These are phyloP conservation scores for Ramaria rubella DNA, from an alignment of 768 basidiomycete genomes.

Conservation along the genomic window DNA sequence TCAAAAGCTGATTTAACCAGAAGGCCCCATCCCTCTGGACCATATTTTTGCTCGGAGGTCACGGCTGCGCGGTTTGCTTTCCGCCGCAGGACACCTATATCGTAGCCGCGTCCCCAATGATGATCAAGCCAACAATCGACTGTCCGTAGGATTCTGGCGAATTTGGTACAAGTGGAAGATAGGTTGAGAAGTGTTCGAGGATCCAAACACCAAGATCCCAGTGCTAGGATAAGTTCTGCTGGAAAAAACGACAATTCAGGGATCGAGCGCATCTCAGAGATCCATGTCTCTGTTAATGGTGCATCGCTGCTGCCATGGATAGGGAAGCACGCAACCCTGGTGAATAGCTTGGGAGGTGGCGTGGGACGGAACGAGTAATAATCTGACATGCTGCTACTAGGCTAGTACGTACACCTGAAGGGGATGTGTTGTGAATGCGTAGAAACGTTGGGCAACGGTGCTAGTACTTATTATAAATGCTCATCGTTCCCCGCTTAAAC, in stretches of 20 bases:
- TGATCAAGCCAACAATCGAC: constrained; percentile 3
- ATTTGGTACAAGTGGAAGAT: neutral
- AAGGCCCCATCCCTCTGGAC: constrained; percentile 3
- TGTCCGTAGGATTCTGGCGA: neutral
- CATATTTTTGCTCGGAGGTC: neutral
- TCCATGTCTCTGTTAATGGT: neutral
- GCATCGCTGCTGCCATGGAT: neutral
- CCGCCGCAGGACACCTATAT: neutral
- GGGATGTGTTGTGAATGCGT: no score
- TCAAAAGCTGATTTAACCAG: constrained; percentile 7
- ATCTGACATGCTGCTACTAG: no score
- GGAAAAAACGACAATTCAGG: neutral
- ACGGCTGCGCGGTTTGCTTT: neutral
- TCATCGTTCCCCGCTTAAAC: no score
- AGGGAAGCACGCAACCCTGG: no score
- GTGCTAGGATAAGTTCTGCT: neutral
- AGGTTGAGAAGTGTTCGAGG: constrained; percentile 1
- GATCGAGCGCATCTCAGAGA: neutral
- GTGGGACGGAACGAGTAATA: no score
- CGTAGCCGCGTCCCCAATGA: neutral
- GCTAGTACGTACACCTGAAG: no score
- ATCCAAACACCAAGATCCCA: constrained; percentile 2
- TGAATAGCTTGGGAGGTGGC: no score
- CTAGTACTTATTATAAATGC: no score
- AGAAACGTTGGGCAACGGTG: no score